These are phyloP conservation scores for Alectoria sarmentosa DNA, from an alignment of 495 filamentous ascomycete species.

Conservation along the genomic window DNA sequence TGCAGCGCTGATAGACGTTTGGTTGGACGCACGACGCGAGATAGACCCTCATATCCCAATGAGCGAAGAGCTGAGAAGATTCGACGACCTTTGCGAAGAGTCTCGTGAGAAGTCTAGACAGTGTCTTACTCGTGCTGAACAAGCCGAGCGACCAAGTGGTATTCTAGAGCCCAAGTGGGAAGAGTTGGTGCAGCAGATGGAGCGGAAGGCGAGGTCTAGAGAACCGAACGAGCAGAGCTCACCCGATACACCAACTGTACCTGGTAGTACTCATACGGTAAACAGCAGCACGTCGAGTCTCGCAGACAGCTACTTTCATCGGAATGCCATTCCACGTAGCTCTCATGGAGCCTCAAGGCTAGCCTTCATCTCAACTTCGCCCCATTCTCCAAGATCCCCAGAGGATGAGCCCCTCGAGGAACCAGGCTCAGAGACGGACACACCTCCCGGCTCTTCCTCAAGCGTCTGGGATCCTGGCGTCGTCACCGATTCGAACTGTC, in stretches of 20 bases:
- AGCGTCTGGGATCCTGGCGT: constrained; percentile 43
- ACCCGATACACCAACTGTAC: constrained; percentile 32
- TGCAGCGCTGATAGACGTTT: constrained; percentile 80
- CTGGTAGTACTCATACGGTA: constrained; percentile 23
- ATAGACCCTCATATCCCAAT: constrained; percentile 37
- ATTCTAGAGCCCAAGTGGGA: constrained; percentile 59
- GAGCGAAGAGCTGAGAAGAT: constrained; percentile 57
- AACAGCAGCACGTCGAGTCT: constrained; percentile 37
- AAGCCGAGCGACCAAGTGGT: constrained; percentile 56
- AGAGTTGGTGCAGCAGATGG: constrained; percentile 64
- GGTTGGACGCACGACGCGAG: constrained; percentile 55
- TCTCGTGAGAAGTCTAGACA: constrained; percentile 67
- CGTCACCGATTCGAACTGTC: constrained; percentile 1
- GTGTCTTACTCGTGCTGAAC: constrained; percentile 64
- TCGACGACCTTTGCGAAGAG: constrained; percentile 67
- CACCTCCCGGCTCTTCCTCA: constrained; percentile 46
- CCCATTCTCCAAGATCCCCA: constrained; percentile 37
- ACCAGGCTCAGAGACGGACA: constrained; percentile 35
- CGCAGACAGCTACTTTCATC: constrained; percentile 36
- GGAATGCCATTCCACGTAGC: constrained; percentile 38
- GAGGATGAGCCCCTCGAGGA: constrained; percentile 29
- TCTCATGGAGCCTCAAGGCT: constrained; percentile 41
- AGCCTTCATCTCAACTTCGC: constrained; percentile 34
- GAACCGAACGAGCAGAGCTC: constrained; percentile 29
- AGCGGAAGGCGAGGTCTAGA: constrained; percentile 39